Evolutionary conservation across 306 rosid genomes (phyloP), one percentile per base, ranked within the genome.

Genomic region (Cucurbita ficifolia): DNA sequence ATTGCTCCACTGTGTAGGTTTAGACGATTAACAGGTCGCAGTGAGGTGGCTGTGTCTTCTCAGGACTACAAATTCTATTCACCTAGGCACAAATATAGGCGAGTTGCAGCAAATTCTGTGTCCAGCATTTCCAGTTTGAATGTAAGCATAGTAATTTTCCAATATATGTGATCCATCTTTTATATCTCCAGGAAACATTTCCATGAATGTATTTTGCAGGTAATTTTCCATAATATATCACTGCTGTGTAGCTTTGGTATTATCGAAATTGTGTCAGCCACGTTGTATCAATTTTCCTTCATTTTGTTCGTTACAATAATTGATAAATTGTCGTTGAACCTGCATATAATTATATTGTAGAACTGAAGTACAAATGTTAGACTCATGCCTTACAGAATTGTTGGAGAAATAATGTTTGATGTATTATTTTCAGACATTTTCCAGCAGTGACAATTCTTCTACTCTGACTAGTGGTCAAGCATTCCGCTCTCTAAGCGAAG

Each of bases 31-130:
- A 93, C 97, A 40, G 97, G 98, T 78, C 91, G 98, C 70, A 82
- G 76, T 80, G 98, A 93, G 83, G 92, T 93, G 24, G 84, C 87
- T 67, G 88, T 93, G 63, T 81, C 89, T 75, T 77, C 88, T 73
- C 76, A 70, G 53, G 97, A 93, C 80, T 93, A 83, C 64, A 93
- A 93, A 74, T 90, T 85, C 82, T 93, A 93, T 84, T 90, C 98
- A 70, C 98, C 98, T 73, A 85, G 98, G 79, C 97, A 93, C 82
- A 93, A 93, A 78, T 86, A 53, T 83, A 88, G 97, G 86, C 94
- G 97, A 61, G 79, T 79, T 77, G 57, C 86, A 76, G 76, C 96
- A 57, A 87, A 82, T 49, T 86, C 91, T 29, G 79, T 85, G 8
- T 70, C 97, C 73, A 90, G 84, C 76, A 85, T 88, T 22, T 22